phyloP scores from a whole-genome alignment of 2,329 filamentous ascomycete species.

The Conoideocrella luteorostrata region DNA sequence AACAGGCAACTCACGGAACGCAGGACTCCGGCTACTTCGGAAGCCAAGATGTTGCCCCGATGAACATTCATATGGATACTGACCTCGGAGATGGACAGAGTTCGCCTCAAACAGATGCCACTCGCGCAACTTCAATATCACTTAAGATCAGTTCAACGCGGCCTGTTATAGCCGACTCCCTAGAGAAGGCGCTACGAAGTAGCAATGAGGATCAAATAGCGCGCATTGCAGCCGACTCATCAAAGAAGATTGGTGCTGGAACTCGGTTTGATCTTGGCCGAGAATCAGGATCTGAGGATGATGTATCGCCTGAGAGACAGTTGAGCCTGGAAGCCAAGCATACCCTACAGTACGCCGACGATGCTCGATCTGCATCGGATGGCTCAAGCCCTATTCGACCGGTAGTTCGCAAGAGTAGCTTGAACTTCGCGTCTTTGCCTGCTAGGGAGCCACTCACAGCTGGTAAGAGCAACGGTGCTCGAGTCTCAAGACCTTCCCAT shows the following conservation, averaged over 20 bases:
- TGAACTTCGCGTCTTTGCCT: constrained; percentile 89
- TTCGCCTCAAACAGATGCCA: constrained; percentile 13
- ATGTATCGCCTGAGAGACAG: constrained; percentile 8
- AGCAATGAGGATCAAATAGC: constrained; percentile 38
- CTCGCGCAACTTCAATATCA: constrained; percentile 13
- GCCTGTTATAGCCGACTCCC: constrained; percentile 22
- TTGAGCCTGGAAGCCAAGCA: constrained; percentile 6
- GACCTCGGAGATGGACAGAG: constrained; percentile 15
- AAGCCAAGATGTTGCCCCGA: constrained; percentile 42
- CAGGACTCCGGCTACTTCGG: constrained; percentile 68
- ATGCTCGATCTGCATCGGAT: constrained; percentile 57
- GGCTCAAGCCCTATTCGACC: constrained; percentile 69
- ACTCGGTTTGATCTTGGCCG: not conserved
- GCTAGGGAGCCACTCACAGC: constrained; percentile 79
- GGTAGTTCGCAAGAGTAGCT: constrained; percentile 82
- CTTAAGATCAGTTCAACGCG: constrained; percentile 18
- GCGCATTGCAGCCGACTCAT: constrained; percentile 12
- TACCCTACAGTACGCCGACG: constrained; percentile 26
- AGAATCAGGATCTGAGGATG: constrained; percentile 2
- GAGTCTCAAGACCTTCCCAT: constrained; percentile 71
- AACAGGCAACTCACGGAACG: constrained; percentile 15
- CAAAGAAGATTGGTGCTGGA: not conserved
- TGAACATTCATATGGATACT: constrained; percentile 17
- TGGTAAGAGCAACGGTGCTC: constrained; percentile 74
- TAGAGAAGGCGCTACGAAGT: constrained; percentile 35